These are phyloP conservation scores for Beauveria bassiana DNA, from an alignment of 2,329 filamentous ascomycete genomes.

Conservation along the genomic window DNA sequence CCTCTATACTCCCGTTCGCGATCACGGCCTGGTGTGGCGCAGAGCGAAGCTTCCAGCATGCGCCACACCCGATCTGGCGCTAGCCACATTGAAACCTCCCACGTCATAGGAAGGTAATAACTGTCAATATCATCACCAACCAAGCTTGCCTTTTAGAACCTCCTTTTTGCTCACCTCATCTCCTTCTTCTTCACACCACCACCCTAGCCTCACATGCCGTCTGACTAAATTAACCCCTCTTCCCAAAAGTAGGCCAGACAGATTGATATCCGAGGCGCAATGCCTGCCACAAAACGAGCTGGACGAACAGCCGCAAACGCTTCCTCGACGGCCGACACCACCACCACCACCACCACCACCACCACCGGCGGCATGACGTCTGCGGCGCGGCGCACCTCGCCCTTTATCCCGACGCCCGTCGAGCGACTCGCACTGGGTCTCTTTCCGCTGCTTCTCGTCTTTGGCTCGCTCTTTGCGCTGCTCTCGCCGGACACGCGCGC, in stretches of 20 bases:
- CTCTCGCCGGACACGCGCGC: constrained; percentile 65
- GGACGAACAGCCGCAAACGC: neutral
- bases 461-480: constrained; percentile 74
- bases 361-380: constrained; percentile 12
- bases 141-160: neutral
- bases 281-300: constrained; percentile 20
- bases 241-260: neutral
- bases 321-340: neutral
- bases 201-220: no score
- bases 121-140: neutral
- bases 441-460: constrained; percentile 70
- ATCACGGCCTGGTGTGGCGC: neutral
- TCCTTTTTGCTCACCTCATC: neutral
- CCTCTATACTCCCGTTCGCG: neutral
- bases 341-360: constrained; percentile 8
- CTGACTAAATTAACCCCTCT: no score
- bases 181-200: neutral
- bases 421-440: constrained; percentile 57
- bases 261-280: constrained; percentile 8
- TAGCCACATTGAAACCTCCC: neutral
- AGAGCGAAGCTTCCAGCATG: constrained; percentile 1
- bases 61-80: neutral
- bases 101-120: neutral
- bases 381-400: constrained; percentile 35
- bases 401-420: constrained; percentile 61